phyloP scores from a whole-genome alignment of 768 basidiomycete species.

The Boletus barrowsii region DNA sequence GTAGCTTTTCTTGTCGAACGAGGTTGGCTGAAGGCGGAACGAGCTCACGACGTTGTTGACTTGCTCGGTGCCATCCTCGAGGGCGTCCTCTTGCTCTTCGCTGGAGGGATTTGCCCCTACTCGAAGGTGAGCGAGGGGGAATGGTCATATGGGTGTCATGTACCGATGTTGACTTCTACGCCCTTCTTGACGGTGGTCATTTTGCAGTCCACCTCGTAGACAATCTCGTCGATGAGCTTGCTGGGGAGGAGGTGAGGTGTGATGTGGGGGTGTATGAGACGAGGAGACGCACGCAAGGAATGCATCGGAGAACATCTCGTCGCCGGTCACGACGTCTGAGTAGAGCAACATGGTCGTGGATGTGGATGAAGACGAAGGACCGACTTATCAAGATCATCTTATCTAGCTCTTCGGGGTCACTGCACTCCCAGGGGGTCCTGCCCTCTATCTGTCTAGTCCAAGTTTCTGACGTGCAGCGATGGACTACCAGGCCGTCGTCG shows the following conservation, averaged over 20 bases:
- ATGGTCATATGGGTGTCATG: slow-evolving; percentile 12
- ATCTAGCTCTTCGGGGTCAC: slow-evolving; percentile 14
- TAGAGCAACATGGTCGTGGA: slow-evolving; percentile 65
- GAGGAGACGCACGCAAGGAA: slow-evolving; percentile 66
- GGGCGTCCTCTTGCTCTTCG: slow-evolving; percentile 77
- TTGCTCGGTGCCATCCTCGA: slow-evolving; percentile 71
- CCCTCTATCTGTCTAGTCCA: too few species aligned
- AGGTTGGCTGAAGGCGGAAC: slow-evolving; percentile 79
- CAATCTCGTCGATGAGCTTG: slow-evolving; percentile 73
- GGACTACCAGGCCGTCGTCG: slow-evolving; percentile 79
- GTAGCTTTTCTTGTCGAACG: slow-evolving; percentile 91
- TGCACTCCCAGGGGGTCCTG: slow-evolving; percentile 10
- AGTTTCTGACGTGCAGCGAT: slow-evolving; percentile 32
- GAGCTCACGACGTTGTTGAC: slow-evolving; percentile 93
- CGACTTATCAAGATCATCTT: slow-evolving; percentile 9
- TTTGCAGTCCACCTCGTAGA: slow-evolving; percentile 84
- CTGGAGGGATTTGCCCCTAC: slow-evolving; percentile 90
- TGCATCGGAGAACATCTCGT: slow-evolving; percentile 95
- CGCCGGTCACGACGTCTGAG: slow-evolving; percentile 65
- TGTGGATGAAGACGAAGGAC: too few species aligned
- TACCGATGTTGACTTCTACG: slow-evolving; percentile 86
- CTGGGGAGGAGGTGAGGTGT: slow-evolving; percentile 38
- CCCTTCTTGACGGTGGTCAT: slow-evolving; percentile 69
- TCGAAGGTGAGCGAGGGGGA: slow-evolving; percentile 5
- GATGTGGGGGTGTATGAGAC: not conserved